These are phyloP conservation scores for Aquilaria malaccensis DNA, from an alignment of 345 rosid species.

Conservation along the genomic window DNA sequence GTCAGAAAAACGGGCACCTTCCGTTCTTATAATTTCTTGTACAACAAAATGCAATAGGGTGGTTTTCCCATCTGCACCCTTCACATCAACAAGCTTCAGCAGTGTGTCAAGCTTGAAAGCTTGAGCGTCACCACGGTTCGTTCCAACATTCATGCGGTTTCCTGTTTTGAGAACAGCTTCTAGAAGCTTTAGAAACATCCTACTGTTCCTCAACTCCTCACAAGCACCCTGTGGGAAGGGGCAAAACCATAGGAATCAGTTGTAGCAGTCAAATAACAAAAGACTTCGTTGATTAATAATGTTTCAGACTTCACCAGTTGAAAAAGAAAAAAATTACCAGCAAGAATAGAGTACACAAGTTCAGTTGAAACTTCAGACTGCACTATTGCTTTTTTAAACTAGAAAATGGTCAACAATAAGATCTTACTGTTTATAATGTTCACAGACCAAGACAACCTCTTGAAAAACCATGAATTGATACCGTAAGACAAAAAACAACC, in stretches of 20 bases:
- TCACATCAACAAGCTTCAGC: constrained; percentile 89
- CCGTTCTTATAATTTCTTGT: constrained; percentile 88
- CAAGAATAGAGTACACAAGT: no score
- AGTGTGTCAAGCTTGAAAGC: constrained; percentile 99
- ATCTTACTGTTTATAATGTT: no score
- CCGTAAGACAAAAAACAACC: no score
- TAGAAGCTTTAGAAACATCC: constrained; percentile 88
- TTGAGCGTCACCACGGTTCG: constrained; percentile 95
- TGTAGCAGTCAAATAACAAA: background rate
- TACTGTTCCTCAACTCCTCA: constrained; percentile 80
- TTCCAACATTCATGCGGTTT: constrained; percentile 97
- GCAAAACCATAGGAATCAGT: background rate
- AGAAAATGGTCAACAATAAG: no score
- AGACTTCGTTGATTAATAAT: background rate
- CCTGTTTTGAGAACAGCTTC: constrained; percentile 99
- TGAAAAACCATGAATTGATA: no score
- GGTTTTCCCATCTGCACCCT: constrained; percentile 96
- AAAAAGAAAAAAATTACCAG: background rate
- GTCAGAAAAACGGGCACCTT: constrained; percentile 76
- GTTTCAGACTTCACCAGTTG: background rate
- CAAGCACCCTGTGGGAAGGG: constrained; percentile 66
- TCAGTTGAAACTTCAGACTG: no score
- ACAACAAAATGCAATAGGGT: constrained; percentile 96
- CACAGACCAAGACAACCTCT: no score
- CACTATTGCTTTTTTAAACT: no score